Evolutionary conservation across 305 asterid genomes (phyloP).

Genomic region (Fraxinus sp.): DNA sequence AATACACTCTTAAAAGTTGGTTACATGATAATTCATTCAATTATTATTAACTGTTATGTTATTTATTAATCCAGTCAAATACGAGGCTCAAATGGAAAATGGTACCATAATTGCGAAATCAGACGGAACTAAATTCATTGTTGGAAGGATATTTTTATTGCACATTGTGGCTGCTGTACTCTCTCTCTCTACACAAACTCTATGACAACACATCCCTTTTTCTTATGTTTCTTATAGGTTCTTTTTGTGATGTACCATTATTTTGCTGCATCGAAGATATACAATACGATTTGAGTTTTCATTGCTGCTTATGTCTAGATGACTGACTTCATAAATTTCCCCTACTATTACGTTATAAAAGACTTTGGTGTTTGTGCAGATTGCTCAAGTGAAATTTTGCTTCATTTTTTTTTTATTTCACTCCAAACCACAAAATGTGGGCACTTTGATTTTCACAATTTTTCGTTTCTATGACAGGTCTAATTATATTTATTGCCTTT

Average conservation of each 20-base stretch:
- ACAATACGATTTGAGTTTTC: constrained; percentile 89
- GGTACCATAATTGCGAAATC: too few relatives aligned
- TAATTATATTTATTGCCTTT: background rate
- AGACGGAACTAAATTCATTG: too few relatives aligned
- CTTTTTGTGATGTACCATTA: constrained; percentile 93
- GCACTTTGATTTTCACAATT: constrained; percentile 3
- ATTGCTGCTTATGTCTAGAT: constrained; percentile 99
- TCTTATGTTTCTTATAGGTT: constrained; percentile 50
- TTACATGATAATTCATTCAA: too few relatives aligned
- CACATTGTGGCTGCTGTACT: too few relatives aligned
- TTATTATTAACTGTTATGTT: too few relatives aligned
- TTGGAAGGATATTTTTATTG: too few relatives aligned
- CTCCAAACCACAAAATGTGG: background rate
- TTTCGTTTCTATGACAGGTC: constrained; percentile 13
- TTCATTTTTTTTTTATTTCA: background rate
- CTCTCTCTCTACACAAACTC: too few relatives aligned
- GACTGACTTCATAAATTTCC: constrained; percentile 94
- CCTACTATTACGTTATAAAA: constrained; percentile 84
- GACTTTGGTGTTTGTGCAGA: constrained; percentile 88
- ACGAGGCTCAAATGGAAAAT: too few relatives aligned
- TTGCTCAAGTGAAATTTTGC: constrained; percentile 68
- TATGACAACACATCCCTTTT: too few relatives aligned
- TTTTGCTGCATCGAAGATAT: constrained; percentile 91
- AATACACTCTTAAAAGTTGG: too few relatives aligned
- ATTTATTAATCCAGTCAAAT: too few relatives aligned